A percentile compares a stretch with the other conserved stretches of the same genome.
These are phyloP conservation scores for Juglanconis juglandina DNA, from an alignment of 2,329 filamentous ascomycete genomes.

Conservation along the genomic window DNA sequence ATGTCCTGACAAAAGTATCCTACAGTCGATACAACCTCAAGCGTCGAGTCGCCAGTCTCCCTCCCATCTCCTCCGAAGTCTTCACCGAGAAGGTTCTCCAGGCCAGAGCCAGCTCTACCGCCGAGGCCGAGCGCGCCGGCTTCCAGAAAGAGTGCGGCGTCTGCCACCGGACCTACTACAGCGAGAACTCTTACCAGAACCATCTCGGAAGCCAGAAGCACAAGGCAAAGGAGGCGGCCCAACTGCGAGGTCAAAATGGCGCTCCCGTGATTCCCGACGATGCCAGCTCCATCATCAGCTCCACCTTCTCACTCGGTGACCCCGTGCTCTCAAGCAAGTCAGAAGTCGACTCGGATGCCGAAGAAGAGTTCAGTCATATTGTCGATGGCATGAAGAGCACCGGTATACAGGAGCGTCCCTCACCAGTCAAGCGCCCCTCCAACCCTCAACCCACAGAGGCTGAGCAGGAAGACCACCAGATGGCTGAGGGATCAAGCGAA, in stretches of 20 bases:
- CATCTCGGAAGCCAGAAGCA: conserved; percentile 91
- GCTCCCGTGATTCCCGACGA: conserved; percentile 57
- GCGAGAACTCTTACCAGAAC: conserved; percentile 92
- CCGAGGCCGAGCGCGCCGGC: conserved; percentile 81
- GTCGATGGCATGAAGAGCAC: conserved; percentile 74
- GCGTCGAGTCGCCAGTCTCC: conserved; percentile 83
- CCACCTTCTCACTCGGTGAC: conserved; percentile 86
- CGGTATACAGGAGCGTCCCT: conserved; percentile 38
- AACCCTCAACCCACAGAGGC: conserved; percentile 44
- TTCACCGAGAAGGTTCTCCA: conserved; percentile 96
- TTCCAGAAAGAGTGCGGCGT: conserved; percentile 80
- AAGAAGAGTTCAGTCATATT: conserved; percentile 73
- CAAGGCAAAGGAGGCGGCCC: conserved; percentile 61
- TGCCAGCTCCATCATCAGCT: conserved; percentile 79
- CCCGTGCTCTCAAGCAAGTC: conserved; percentile 53
- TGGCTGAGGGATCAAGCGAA: conserved; percentile 35
- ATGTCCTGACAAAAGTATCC: not conserved
- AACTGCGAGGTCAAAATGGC: conserved; percentile 32
- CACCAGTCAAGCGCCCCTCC: conserved; percentile 52
- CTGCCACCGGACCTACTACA: conserved; percentile 92
- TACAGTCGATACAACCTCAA: conserved; percentile 90
- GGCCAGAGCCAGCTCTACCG: conserved; percentile 78
- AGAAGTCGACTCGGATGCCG: conserved; percentile 62
- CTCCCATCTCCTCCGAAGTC: conserved; percentile 84
- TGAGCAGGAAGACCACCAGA: conserved; percentile 45